A percentile compares a stretch with the other conserved stretches of the same genome.
phyloP scores from a whole-genome alignment of 192 early-diverging fungal genomes.

The Rhizophagus prolifer region DNA sequence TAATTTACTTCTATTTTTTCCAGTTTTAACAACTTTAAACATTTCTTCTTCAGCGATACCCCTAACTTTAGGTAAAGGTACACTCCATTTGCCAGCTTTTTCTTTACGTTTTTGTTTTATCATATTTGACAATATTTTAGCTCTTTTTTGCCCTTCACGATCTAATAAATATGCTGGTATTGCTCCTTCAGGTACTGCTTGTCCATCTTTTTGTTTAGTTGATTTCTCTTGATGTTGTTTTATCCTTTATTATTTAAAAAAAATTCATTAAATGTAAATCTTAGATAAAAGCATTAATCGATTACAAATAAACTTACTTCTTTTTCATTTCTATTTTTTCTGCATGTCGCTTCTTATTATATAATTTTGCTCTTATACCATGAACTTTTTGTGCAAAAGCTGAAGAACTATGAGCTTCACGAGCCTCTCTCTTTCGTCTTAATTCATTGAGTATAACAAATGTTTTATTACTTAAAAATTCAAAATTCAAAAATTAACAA shows the following conservation, averaged over 20 bases:
- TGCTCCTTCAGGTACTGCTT: constrained; percentile 92
- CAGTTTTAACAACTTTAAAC: constrained; percentile 96
- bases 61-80: constrained; percentile 96
- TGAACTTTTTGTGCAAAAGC: constrained; percentile 94
- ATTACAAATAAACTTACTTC: constrained; percentile 58
- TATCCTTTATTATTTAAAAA: constrained; percentile 50
- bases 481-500: not conserved
- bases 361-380: constrained; percentile 96
- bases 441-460: not conserved
- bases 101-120: constrained; percentile 99
- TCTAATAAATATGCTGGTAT: constrained; percentile 97
- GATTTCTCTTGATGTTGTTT: constrained; percentile 98
- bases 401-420: constrained; percentile 89
- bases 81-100: constrained; percentile 97
- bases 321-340: constrained; percentile 99
- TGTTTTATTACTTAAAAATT: not conserved
- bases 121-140: constrained; percentile 98
- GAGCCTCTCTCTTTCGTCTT: constrained; percentile 94
- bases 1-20: constrained; percentile 78
- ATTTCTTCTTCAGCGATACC: constrained; percentile 99
- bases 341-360: constrained; percentile 96
- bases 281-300: not conserved
- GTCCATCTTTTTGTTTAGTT: constrained; percentile 89
- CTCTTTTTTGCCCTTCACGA: constrained; percentile 94
- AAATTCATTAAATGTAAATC: not conserved